A percentile compares a stretch with the other conserved stretches of the same genome.
Evolutionary conservation across 2,329 filamentous ascomycete genomes (phyloP).

Genomic region (Colletotrichum higginsianum): DNA sequence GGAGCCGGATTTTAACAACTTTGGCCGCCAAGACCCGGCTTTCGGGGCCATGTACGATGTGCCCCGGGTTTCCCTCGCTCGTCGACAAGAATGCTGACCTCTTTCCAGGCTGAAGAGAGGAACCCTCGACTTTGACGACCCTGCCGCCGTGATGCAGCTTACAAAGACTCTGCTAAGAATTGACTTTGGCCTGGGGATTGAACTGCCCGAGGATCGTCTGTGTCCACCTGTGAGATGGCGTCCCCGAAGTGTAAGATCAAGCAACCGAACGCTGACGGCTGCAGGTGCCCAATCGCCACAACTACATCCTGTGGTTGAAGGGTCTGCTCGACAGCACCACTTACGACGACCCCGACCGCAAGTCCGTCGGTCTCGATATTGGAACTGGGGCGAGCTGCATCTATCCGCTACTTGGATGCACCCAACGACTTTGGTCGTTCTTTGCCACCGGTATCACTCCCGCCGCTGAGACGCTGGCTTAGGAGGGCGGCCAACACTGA

Average conservation of each 20-base stretch:
- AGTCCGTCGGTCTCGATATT: constrained; percentile 82
- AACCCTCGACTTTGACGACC: constrained; percentile 85
- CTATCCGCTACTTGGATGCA: constrained; percentile 86
- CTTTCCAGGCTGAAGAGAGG: constrained; percentile 54
- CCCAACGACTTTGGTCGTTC: constrained; percentile 81
- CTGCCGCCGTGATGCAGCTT: constrained; percentile 82
- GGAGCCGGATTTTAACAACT: constrained; percentile 60
- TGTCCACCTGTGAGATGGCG: constrained; percentile 80
- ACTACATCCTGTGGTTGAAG: constrained; percentile 93
- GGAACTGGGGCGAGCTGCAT: constrained; percentile 94
- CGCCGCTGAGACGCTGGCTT: neutral
- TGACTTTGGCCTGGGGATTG: constrained; percentile 81
- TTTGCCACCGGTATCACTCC: constrained; percentile 68
- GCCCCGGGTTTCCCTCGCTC: neutral
- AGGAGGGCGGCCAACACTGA: neutral
- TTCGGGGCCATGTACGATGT: constrained; percentile 59
- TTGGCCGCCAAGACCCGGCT: constrained; percentile 57
- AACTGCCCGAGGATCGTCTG: constrained; percentile 82
- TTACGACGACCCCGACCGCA: constrained; percentile 63
- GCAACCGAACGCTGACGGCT: constrained; percentile 6
- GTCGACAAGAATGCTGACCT: neutral
- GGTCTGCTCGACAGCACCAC: constrained; percentile 81
- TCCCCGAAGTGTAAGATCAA: too few relatives aligned
- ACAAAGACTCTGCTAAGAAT: constrained; percentile 83
- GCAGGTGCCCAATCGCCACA: constrained; percentile 79